Evolutionary conservation across 1,284 basidiomycete genomes (phyloP).

Genomic region (Mrakiaceae sp.): DNA sequence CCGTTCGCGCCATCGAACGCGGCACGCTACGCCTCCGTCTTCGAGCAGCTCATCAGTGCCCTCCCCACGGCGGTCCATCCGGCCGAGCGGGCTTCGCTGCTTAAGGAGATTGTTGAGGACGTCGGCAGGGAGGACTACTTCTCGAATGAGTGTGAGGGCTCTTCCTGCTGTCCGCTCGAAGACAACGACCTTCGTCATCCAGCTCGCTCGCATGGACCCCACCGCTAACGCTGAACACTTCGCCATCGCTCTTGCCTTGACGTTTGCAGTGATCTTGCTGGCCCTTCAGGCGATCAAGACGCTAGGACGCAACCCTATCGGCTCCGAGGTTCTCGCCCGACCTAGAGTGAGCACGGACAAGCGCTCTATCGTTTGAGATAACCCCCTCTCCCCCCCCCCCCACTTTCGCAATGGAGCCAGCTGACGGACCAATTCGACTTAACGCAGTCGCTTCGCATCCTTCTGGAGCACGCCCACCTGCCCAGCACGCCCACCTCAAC

Average conservation of each 20-base stretch:
- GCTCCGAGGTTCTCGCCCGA: slow-evolving; percentile 50
- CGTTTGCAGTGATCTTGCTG: neutral
- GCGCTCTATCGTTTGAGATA: neutral
- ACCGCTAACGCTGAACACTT: too few relatives aligned
- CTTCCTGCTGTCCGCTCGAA: neutral
- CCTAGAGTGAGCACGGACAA: neutral
- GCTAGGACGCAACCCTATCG: slow-evolving; percentile 57
- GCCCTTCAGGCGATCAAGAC: slow-evolving; percentile 63
- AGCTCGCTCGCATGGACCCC: too few relatives aligned
- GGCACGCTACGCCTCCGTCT: neutral
- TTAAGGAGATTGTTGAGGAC: neutral
- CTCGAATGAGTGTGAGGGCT: neutral
- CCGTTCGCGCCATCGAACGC: neutral
- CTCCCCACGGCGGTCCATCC: slow-evolving; percentile 10
- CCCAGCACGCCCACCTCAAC: neutral
- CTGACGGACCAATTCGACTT: too few relatives aligned
- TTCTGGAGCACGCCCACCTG: neutral
- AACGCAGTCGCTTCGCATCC: neutral
- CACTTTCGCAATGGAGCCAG: neutral
- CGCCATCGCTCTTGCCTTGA: neutral
- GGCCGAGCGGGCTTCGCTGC: neutral
- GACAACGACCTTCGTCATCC: neutral
- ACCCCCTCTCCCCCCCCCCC: neutral
- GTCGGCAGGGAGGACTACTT: neutral
- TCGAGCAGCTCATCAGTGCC: slow-evolving; percentile 1